Conservation (phyloP, 306 rosid genomes). For the Acacia confusa region DNA sequence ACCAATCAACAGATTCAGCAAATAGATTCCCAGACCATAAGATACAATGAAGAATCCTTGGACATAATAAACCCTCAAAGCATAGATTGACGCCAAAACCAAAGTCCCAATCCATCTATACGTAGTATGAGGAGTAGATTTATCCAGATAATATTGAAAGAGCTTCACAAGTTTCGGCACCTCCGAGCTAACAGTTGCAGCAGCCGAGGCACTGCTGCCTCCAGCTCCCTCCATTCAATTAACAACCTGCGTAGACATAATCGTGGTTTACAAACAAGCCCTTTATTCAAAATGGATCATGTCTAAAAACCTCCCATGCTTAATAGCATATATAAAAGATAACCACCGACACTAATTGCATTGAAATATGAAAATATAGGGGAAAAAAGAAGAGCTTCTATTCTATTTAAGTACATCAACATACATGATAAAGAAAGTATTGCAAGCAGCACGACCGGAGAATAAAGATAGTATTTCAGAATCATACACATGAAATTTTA, state of each 20-base stretch:
- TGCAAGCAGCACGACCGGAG: not conserved
- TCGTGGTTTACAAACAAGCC: constrained; percentile 19
- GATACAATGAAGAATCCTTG: constrained; percentile 85
- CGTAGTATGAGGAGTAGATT: constrained; percentile 65
- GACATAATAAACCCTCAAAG: constrained; percentile 65
- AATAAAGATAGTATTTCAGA: not conserved
- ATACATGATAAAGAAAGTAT: not conserved
- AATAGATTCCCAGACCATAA: constrained; percentile 82
- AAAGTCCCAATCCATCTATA: constrained; percentile 73
- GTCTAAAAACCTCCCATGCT: not conserved
- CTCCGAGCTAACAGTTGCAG: constrained; percentile 66
- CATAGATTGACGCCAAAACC: constrained; percentile 48
- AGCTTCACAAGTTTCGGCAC: constrained; percentile 57
- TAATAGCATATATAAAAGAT: not conserved
- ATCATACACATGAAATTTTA: not conserved
- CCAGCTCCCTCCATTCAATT: constrained; percentile 80
- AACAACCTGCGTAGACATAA: constrained; percentile 44
- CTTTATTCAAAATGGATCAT: not conserved
- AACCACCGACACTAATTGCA: not conserved
- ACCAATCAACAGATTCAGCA: constrained; percentile 82
- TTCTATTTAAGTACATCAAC: not conserved
- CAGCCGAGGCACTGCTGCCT: constrained; percentile 59
- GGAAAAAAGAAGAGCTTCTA: not conserved
- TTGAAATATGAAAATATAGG: not conserved
- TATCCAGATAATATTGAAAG: constrained; percentile 73